Evolutionary conservation across 2,329 filamentous ascomycete genomes (phyloP), one percentile per base, ranked within the genome.

Genomic region (Fusarium napiforme): DNA sequence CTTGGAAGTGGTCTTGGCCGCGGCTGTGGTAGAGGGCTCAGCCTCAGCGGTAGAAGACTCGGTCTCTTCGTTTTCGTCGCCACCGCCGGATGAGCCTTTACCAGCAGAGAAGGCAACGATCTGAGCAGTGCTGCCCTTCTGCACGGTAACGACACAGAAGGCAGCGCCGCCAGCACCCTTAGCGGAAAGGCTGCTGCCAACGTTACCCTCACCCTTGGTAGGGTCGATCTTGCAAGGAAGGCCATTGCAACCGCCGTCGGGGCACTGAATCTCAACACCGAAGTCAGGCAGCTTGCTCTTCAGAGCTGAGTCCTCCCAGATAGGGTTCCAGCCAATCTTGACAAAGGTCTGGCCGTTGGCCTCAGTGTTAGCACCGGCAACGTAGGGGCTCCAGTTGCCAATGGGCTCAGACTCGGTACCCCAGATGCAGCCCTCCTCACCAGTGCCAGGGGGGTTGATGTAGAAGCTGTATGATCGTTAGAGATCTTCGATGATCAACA

Each of bases 381-480:
- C 93, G 78, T 91, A 96, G 5, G 92, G 90, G 57, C 88, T 86
- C 93, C 93, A 95, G 84, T 95, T 95, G 56, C 93, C 93, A 74
- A 90, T 82, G 3, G 92, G 86, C 71, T 90, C 85, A 45, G 84
- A 83, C 14, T 85, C 85, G 49, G 88, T 88, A 65, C 93, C 92
- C 93, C 93, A 95, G 64, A 92, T 82, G 80, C 93, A 96, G 57
- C 88, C 93, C 56, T 90, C 87, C 9, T 84, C 83, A 10, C 87
- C 84, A 50, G 89, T 85, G 69, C 93, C 93, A 39, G 93, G 93
- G 36, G 91, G 87, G 83, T 95, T 95, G 84, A 95, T 89, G 78
- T 95, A 95, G 82, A 88, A 95, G 81, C 90, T 93, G 71, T 11
- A 32, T 90, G 67, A 14, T n/a, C 46, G 74, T 78, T 60, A 56